Percentiles rank a stretch among this genome's conserved stretches.
phyloP scores from a whole-genome alignment of 495 filamentous ascomycete genomes.

The Jackrogersella multiformis region DNA sequence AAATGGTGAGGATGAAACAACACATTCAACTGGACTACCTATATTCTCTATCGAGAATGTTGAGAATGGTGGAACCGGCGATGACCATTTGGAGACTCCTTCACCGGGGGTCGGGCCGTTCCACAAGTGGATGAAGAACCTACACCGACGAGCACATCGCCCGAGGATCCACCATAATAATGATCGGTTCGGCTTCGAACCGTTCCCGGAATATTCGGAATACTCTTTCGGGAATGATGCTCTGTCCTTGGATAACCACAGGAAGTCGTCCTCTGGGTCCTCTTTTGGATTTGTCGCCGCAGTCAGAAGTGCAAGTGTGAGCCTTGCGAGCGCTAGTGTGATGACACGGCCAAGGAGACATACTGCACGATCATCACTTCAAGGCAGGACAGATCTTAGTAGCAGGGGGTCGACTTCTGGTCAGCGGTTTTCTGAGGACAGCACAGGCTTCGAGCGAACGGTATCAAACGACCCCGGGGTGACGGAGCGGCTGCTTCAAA shows the following conservation, averaged over 20 bases:
- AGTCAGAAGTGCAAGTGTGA: conserved; percentile 80
- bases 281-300: conserved; percentile 78
- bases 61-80: conserved; percentile 14
- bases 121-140: conserved; percentile 66
- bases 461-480: conserved; percentile 74
- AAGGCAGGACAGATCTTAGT: conserved; percentile 68
- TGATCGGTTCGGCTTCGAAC: conserved; percentile 56
- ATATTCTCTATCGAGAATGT: conserved; percentile 36
- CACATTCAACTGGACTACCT: conserved; percentile 42
- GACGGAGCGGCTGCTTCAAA: conserved; percentile 72
- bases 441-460: conserved; percentile 62
- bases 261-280: conserved; percentile 71
- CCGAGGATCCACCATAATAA: conserved; percentile 39
- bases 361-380: conserved; percentile 62
- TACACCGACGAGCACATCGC: conserved; percentile 60
- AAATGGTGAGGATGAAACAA: conserved; percentile 44
- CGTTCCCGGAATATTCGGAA: conserved; percentile 57
- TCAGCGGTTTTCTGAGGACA: conserved; percentile 72
- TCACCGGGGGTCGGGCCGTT: conserved; percentile 53
- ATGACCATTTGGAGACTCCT: conserved; percentile 18
- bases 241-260: conserved; percentile 51
- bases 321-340: conserved; percentile 73
- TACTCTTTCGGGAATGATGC: conserved; percentile 46
- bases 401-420: conserved; percentile 69
- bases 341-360: conserved; percentile 65